A percentile compares a stretch with the other conserved stretches of the same genome.
phyloP scores from a whole-genome alignment of 345 rosid species.

The Gossypium mustelinum region DNA sequence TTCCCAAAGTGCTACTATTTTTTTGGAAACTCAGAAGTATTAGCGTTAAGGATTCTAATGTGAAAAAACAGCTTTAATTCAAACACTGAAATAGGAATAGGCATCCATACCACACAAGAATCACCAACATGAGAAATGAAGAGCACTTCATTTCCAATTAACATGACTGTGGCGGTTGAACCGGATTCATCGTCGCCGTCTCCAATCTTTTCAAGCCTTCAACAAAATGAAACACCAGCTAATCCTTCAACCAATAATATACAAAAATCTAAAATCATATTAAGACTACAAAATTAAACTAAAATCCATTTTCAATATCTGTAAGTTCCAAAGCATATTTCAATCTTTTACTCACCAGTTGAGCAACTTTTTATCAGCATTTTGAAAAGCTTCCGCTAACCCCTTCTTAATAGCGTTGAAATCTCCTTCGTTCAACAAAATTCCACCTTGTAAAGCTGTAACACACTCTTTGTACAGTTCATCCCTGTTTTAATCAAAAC shows the following conservation, averaged over 20 bases:
- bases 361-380: constrained; percentile 57
- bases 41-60: not conserved
- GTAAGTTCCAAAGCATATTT: not conserved
- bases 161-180: constrained; percentile 76
- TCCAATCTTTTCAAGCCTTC: constrained; percentile 60
- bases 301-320: not conserved
- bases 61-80: not conserved
- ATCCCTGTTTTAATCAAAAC: constrained; percentile 47
- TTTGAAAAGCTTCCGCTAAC: constrained; percentile 58
- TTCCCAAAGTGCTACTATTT: not conserved
- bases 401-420: constrained; percentile 42
- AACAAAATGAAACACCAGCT: constrained; percentile 32
- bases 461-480: constrained; percentile 82
- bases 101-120: constrained; percentile 59
- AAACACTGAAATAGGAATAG: not conserved
- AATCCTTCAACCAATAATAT: constrained; percentile 30
- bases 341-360: constrained; percentile 44
- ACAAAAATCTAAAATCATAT: constrained; percentile 20
- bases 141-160: constrained; percentile 50
- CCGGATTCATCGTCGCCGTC: constrained; percentile 79
- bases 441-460: constrained; percentile 67
- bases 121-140: constrained; percentile 85
- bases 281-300: not conserved
- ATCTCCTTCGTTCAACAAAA: constrained; percentile 58
- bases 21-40: not conserved